A percentile compares a stretch with the other conserved stretches of the same genome.
Evolutionary conservation across 805 yeast genomes (phyloP).

Genomic region (Brettanomyces bruxellensis): DNA sequence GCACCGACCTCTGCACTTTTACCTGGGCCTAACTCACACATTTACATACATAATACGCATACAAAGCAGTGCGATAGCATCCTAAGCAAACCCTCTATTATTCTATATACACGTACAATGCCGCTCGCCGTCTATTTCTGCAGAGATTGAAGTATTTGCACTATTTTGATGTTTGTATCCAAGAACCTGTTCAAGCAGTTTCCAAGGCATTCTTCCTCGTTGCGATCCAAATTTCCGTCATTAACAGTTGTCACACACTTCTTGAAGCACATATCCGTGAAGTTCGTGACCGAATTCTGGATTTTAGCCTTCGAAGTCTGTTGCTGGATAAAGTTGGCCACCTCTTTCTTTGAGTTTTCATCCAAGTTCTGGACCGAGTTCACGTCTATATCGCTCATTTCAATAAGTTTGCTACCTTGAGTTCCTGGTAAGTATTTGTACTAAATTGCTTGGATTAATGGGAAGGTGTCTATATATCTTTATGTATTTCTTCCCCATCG

Average conservation of each 20-base stretch:
- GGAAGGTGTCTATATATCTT: too few relatives aligned
- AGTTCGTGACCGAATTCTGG: conserved; percentile 76
- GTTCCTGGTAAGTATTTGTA: too few relatives aligned
- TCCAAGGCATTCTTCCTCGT: conserved; percentile 65
- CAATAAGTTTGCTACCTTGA: too few relatives aligned
- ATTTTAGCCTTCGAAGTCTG: conserved; percentile 85
- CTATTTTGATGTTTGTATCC: conserved; percentile 81
- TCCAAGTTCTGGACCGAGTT: conserved; percentile 34
- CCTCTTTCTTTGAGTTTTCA: conserved; percentile 63
- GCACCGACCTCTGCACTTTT: too few relatives aligned
- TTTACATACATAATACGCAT: neutral
- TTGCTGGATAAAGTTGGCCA: conserved; percentile 64
- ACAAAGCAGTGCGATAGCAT: neutral
- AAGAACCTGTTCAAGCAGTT: conserved; percentile 81
- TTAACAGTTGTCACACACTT: conserved; percentile 56
- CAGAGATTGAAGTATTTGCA: conserved; percentile 33
- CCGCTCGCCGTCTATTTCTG: conserved; percentile 5
- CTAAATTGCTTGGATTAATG: too few relatives aligned
- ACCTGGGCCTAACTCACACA: too few relatives aligned
- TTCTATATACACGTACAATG: neutral
- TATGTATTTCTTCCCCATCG: too few relatives aligned
- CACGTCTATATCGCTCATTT: conserved; percentile 21
- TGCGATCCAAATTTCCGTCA: conserved; percentile 38
- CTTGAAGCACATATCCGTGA: conserved; percentile 86
- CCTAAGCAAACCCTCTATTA: neutral